Percentiles rank a stretch among this genome's conserved stretches.
Conservation (phyloP, 2,329 filamentous ascomycete species). For the Xylariaceae sp. region DNA sequence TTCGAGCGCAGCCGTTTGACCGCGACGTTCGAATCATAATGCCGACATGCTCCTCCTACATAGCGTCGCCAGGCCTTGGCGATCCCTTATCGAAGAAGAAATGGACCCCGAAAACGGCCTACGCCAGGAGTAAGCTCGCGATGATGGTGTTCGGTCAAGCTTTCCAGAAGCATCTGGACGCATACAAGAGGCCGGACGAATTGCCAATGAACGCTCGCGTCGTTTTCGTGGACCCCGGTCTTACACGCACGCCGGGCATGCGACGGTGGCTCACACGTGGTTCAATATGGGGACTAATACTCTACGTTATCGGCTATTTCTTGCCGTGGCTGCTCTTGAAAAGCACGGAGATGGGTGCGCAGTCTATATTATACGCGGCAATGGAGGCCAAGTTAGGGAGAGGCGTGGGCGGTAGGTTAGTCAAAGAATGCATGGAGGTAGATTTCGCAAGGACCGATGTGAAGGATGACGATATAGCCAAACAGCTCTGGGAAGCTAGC, state of each 20-base stretch:
- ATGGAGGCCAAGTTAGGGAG: slow-evolving; percentile 73
- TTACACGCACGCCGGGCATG: slow-evolving; percentile 79
- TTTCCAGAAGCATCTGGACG: slow-evolving; percentile 86
- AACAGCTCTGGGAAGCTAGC: slow-evolving; percentile 85
- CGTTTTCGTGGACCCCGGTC: slow-evolving; percentile 81
- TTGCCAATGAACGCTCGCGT: slow-evolving; percentile 79
- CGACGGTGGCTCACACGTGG: slow-evolving; percentile 83
- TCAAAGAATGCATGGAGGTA: slow-evolving; percentile 85
- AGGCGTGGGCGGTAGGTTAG: slow-evolving; percentile 61
- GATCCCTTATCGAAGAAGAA: slow-evolving; percentile 46
- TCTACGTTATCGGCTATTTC: slow-evolving; percentile 75
- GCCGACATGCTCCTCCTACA: slow-evolving; percentile 83
- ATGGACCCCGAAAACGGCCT: slow-evolving; percentile 56
- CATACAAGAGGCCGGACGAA: slow-evolving; percentile 78
- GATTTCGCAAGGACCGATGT: slow-evolving; percentile 70
- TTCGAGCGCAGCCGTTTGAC: slow-evolving; percentile 88
- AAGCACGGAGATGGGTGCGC: slow-evolving; percentile 74
- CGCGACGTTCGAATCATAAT: slow-evolving; percentile 87
- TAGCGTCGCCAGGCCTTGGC: slow-evolving; percentile 65
- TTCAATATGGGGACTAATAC: slow-evolving; percentile 69
- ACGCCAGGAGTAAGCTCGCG: slow-evolving; percentile 68
- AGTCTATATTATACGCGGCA: slow-evolving; percentile 78
- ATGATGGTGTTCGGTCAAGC: slow-evolving; percentile 85
- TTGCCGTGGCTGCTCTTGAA: slow-evolving; percentile 87
- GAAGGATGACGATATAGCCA: slow-evolving; percentile 71